Conservation (phyloP, 2,329 filamentous ascomycete species). For the Pestalotiopsis sp. region DNA sequence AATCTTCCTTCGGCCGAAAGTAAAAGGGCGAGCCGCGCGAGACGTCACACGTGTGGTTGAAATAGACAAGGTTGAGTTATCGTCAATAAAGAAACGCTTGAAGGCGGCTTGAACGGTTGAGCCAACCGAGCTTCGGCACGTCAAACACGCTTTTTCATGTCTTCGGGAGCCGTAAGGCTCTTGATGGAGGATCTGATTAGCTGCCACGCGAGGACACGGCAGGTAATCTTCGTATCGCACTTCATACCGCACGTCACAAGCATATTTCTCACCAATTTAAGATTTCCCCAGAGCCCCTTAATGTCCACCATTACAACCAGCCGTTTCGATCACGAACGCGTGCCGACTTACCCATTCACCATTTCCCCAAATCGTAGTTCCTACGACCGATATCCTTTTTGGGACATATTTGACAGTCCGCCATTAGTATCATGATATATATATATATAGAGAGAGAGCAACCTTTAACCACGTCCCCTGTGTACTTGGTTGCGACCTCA, state of each 20-base stretch:
- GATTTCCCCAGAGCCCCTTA: not conserved
- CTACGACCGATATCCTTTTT: no score
- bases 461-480: not conserved
- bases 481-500: not conserved
- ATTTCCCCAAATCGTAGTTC: no score
- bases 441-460: no score
- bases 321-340: no score
- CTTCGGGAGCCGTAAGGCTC: not conserved
- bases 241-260: not conserved
- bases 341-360: no score
- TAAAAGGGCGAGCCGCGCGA: not conserved
- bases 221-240: not conserved
- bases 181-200: not conserved
- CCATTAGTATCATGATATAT: no score
- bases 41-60: not conserved
- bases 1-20: not conserved
- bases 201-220: not conserved
- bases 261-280: not conserved
- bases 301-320: no score
- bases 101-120: not conserved
- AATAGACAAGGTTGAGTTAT: not conserved
- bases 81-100: not conserved
- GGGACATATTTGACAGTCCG: no score
- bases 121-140: not conserved
- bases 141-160: not conserved